Evolutionary conservation across 139 green algal species (phyloP).

Genomic region (Tetradesmus lagerheimii): DNA sequence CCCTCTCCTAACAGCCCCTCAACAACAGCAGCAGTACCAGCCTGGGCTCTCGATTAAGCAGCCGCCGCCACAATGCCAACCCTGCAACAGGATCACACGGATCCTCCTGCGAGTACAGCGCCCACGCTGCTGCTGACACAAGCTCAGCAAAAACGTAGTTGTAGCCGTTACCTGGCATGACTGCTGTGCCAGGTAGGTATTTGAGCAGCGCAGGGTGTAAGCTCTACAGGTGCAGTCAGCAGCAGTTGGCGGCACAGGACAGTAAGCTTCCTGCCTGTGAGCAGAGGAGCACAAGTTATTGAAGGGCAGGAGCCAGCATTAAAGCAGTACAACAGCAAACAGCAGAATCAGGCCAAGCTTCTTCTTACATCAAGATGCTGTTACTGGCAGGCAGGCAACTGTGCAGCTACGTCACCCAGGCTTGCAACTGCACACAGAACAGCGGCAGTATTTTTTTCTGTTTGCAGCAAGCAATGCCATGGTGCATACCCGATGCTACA

Average conservation of each 20-base stretch:
- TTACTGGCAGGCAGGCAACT: no score
- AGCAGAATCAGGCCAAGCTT: no score
- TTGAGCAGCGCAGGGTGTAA: neutral
- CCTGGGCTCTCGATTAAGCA: neutral
- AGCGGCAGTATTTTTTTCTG: no score
- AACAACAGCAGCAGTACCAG: neutral
- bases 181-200: neutral
- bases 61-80: neutral
- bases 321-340: no score
- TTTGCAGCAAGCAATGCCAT: neutral
- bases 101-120: neutral
- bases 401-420: no score
- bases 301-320: no score
- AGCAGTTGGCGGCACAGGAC: neutral
- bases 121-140: neutral
- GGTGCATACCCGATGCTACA: neutral
- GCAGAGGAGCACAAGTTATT: no score
- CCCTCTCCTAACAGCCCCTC: neutral
- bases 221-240: neutral
- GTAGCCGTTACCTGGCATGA: neutral
- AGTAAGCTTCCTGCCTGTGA: no score
- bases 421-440: no score
- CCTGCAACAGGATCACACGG: neutral
- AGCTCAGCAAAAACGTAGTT: slow-evolving; percentile 5
- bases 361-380: no score